Conservation (phyloP, 108 stramenopile species). For the Cafeteria roenbergensis region DNA sequence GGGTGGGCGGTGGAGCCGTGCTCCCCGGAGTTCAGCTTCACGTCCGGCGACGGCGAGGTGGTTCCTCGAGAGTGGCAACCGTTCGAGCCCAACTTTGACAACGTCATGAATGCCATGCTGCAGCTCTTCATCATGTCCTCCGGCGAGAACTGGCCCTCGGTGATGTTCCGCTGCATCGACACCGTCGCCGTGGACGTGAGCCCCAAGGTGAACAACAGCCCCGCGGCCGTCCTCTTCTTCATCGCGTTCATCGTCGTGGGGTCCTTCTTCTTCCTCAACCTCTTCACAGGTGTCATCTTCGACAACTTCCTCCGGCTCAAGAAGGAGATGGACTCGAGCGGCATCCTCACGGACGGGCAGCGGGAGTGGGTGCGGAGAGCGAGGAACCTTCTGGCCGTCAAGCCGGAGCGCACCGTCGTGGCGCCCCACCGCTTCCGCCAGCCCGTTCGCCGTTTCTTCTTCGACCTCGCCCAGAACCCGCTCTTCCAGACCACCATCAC, state of each 20-base stretch:
- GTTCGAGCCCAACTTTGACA: slow-evolving; percentile 35
- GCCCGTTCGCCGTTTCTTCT: slow-evolving; percentile 15
- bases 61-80: no score
- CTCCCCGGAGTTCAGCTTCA: neutral
- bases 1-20: neutral
- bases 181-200: neutral
- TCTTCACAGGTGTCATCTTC: slow-evolving; percentile 57
- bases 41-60: neutral
- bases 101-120: slow-evolving; percentile 34
- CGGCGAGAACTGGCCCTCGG: slow-evolving; percentile 18
- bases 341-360: slow-evolving; percentile 21
- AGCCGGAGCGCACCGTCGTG: slow-evolving; percentile 7
- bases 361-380: slow-evolving; percentile 24
- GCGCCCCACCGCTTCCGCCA: neutral
- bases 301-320: slow-evolving; percentile 33
- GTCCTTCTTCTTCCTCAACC: slow-evolving; percentile 55
- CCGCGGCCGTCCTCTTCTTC: slow-evolving; percentile 27
- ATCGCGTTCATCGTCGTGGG: slow-evolving; percentile 51
- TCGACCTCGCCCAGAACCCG: slow-evolving; percentile 4
- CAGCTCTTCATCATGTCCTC: slow-evolving; percentile 34
- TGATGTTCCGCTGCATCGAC: slow-evolving; percentile 4
- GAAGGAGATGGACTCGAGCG: slow-evolving; percentile 15
- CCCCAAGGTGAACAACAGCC: neutral
- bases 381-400: slow-evolving; percentile 13
- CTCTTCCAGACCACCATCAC: slow-evolving; percentile 19